These are phyloP conservation scores for Phallus indusiatus DNA, from an alignment of 768 basidiomycete genomes.

Conservation along the genomic window DNA sequence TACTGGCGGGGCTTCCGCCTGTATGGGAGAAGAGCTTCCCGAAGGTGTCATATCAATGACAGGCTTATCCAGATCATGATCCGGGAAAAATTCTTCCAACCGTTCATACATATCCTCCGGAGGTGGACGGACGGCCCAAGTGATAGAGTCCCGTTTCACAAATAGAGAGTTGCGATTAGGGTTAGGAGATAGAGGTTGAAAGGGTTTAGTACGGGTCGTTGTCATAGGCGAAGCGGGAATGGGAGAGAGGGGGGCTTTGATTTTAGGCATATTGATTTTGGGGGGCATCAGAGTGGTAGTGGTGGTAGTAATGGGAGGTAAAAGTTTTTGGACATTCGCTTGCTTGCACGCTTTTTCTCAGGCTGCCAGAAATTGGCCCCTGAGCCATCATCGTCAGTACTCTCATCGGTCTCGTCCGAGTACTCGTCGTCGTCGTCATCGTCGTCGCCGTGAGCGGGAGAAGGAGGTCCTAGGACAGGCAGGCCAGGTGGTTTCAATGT, in stretches of 20 bases:
- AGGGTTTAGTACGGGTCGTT: slow-evolving; percentile 9
- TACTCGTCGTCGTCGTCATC: not conserved
- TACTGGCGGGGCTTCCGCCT: slow-evolving; percentile 39
- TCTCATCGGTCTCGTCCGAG: not conserved
- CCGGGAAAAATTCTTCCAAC: slow-evolving; percentile 91
- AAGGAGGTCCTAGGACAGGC: not conserved
- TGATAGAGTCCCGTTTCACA: slow-evolving; percentile 49
- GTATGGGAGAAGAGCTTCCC: slow-evolving; percentile 70
- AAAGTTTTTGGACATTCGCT: slow-evolving; percentile 10
- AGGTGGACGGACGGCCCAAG: slow-evolving; percentile 85
- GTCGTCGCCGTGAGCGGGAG: not conserved
- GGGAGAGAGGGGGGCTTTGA: slow-evolving; percentile 19
- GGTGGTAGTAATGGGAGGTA: slow-evolving; percentile 29
- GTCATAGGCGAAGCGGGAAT: slow-evolving; percentile 17
- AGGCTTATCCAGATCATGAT: slow-evolving; percentile 91
- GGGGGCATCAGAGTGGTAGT: slow-evolving; percentile 2
- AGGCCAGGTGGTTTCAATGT: not conserved
- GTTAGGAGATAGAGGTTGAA: slow-evolving; percentile 16
- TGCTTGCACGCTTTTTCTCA: not conserved
- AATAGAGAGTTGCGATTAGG: slow-evolving; percentile 46
- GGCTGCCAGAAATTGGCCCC: not conserved
- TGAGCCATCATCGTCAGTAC: not conserved
- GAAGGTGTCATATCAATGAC: slow-evolving; percentile 74
- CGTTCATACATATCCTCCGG: slow-evolving; percentile 91
- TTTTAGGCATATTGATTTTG: slow-evolving; percentile 14